A percentile compares a stretch with the other conserved stretches of the same genome.
Evolutionary conservation across 164 flowering plant genomes (phyloP).

Genomic region (Liriodendron chinense): DNA sequence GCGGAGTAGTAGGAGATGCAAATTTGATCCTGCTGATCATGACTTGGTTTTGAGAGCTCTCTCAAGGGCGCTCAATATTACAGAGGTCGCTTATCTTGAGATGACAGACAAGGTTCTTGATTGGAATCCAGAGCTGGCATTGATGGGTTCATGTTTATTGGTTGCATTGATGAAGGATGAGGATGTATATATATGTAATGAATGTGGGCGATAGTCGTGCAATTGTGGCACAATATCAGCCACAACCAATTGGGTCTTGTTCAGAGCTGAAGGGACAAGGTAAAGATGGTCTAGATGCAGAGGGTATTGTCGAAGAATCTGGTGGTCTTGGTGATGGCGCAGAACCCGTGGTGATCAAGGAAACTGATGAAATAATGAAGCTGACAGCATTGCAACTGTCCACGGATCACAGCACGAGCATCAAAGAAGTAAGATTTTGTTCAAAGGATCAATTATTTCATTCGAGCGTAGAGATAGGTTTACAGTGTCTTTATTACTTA

Average conservation of each 20-base stretch:
- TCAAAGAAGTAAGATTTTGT: slow-evolving; percentile 73
- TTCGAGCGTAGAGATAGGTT: too few species aligned
- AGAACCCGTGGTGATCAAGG: slow-evolving; percentile 27
- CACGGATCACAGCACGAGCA: slow-evolving; percentile 99
- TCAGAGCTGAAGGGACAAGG: slow-evolving; percentile 18
- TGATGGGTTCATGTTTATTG: slow-evolving; percentile 97
- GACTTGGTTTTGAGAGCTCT: slow-evolving; percentile 76
- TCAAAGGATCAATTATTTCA: background rate
- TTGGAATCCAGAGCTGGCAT: slow-evolving; percentile 82
- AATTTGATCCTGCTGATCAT: slow-evolving; percentile 81
- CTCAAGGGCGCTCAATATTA: slow-evolving; percentile 70
- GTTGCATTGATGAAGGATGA: slow-evolving; percentile 93
- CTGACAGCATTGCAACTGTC: slow-evolving; percentile 90
- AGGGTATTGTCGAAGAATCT: slow-evolving; percentile 69
- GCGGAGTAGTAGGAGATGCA: slow-evolving; percentile 46
- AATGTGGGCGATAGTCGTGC: slow-evolving; percentile 98
- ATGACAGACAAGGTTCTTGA: slow-evolving; percentile 90
- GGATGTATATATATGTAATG: slow-evolving; percentile 99
- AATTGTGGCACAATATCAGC: slow-evolving; percentile 76
- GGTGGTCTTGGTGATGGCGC: slow-evolving; percentile 28
- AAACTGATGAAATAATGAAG: slow-evolving; percentile 37
- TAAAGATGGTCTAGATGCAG: slow-evolving; percentile 29
- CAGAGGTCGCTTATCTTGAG: slow-evolving; percentile 78
- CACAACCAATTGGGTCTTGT: slow-evolving; percentile 35
- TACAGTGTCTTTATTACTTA: background rate